These are phyloP conservation scores for Beauveria asiatica DNA, from an alignment of 2,329 filamentous ascomycete genomes.

Conservation along the genomic window DNA sequence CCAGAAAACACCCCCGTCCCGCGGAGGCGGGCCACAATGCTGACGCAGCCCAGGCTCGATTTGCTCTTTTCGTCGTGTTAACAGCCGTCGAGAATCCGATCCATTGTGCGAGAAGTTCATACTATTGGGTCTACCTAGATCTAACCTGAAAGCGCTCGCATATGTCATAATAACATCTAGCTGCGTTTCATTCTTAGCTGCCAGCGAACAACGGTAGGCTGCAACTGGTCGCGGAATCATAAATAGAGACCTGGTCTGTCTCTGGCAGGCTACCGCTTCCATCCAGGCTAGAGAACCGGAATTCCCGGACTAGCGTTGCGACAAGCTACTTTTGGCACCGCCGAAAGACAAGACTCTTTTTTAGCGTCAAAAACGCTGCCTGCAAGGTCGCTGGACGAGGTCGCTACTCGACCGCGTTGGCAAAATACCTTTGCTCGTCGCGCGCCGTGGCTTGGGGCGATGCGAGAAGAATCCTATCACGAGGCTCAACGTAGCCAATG, in stretches of 20 bases:
- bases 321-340: slow-evolving; percentile 23
- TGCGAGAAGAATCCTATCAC: slow-evolving; percentile 38
- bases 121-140: too few species aligned
- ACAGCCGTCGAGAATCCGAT: too few species aligned
- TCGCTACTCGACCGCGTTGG: slow-evolving; percentile 24
- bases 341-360: slow-evolving; percentile 22
- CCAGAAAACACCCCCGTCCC: too few species aligned
- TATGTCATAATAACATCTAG: neutral
- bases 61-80: too few species aligned
- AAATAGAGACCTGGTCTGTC: slow-evolving; percentile 55
- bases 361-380: slow-evolving; percentile 12
- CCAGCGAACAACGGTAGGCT: slow-evolving; percentile 27
- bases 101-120: too few species aligned
- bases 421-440: slow-evolving; percentile 53
- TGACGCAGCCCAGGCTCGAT: too few species aligned
- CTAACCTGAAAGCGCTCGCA: too few species aligned
- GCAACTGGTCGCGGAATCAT: slow-evolving; percentile 29
- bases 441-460: slow-evolving; percentile 36
- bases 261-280: slow-evolving; percentile 44
- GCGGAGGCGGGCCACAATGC: too few species aligned
- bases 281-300: slow-evolving; percentile 50
- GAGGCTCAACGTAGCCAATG: slow-evolving; percentile 45
- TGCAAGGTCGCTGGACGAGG: slow-evolving; percentile 17
- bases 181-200: neutral
- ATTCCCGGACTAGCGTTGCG: slow-evolving; percentile 43